Conservation (phyloP, 176 grass and related monocot genomes). For the Aegilops longissima region DNA sequence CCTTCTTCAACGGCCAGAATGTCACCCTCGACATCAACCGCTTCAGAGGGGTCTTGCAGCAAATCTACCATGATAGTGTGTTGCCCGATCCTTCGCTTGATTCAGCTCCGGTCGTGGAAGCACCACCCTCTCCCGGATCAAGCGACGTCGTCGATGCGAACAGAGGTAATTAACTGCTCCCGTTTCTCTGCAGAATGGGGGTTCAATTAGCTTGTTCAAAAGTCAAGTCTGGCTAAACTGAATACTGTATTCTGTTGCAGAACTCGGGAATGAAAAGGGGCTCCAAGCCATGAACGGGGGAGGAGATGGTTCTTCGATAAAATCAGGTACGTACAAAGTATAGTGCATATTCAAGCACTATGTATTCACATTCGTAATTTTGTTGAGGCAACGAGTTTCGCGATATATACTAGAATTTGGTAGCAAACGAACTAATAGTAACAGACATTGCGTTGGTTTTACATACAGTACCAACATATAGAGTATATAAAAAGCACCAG, state of each 20-base stretch:
- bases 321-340: slow-evolving; percentile 6
- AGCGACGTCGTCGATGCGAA: neutral
- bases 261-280: neutral
- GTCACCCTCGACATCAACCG: slow-evolving; percentile 58
- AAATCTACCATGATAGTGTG: slow-evolving; percentile 28
- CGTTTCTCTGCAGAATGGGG: neutral
- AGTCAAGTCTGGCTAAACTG: neutral
- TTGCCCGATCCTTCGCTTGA: neutral
- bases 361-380: too few species aligned
- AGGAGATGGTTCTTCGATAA: neutral
- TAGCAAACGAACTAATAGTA: too few species aligned
- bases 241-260: slow-evolving; percentile 21
- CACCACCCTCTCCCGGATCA: neutral
- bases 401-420: too few species aligned
- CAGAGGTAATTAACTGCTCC: slow-evolving; percentile 5
- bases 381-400: too few species aligned
- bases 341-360: too few species aligned
- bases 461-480: too few species aligned
- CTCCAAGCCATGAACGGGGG: slow-evolving; percentile 1
- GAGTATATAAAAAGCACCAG: too few species aligned
- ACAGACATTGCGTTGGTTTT: too few species aligned
- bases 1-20: slow-evolving; percentile 57
- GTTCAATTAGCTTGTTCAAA: neutral
- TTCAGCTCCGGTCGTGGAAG: neutral
- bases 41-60: slow-evolving; percentile 37